Evolutionary conservation across 2,329 filamentous ascomycete species (phyloP), one percentile per base, ranked within the genome.

Genomic region (Coniochaeta ligniaria): DNA sequence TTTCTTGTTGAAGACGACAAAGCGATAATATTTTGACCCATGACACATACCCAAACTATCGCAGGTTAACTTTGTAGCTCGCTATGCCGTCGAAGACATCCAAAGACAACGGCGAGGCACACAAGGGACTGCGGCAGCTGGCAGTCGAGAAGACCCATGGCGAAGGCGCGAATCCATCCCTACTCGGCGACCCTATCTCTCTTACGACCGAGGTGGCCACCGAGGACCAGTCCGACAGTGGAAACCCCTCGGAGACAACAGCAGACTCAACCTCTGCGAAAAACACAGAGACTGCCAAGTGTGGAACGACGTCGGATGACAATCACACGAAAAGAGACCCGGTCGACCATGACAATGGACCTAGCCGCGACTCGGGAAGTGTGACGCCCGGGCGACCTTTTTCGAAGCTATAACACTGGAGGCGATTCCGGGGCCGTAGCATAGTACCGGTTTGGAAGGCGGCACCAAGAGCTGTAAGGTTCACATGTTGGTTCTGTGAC

Each of bases 161-260:
- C 60, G 60, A 64, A 35, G 59, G 54, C 17, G 65, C 64, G 59
- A 68, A 68, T 57, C 67, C 67, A 3, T 63, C 63, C 38, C 60
- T 62, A 57, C 63, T 68, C 2, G 67, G 67, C 58, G 67, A 68
- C 24, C 67, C 67, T 11, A 63, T 65, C 58, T 64, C 64, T 5
- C 59, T 68, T n/a, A 66, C 67, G 33, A 59, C 63, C 45, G 67
- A 67, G 54, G 65, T 64, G 2, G 64, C 56, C 60, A 58, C 63
- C 60, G 38, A 59, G 35, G 54, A 57, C 33, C 28, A 8, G 4
- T 2, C 24, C 8, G 24, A n/a, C 22, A 17, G 24, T 24, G 52
- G 22, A 8, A 55, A 31, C 5, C 7, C 20, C 7, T 22, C 26
- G 31, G 9, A 26, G 26, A 36, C 12, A 14, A 36, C 35, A 36